A percentile compares a stretch with the other conserved stretches of the same genome.
Evolutionary conservation across 2,329 filamentous ascomycete genomes (phyloP).

Genomic region (Cylindrodendrum hubeiense): DNA sequence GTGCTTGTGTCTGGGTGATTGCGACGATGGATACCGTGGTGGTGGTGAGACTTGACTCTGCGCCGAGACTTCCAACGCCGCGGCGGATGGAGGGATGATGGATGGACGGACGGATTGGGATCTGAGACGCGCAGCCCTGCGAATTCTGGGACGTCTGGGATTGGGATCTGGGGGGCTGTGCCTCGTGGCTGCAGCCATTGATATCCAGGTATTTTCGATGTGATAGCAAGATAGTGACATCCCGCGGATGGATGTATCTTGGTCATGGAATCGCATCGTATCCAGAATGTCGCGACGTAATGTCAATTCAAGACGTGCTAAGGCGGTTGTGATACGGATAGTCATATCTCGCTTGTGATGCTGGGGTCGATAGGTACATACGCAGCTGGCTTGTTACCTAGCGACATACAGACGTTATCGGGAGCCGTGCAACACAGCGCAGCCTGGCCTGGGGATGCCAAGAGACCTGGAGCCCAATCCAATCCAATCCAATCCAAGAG

Average conservation of each 20-base stretch:
- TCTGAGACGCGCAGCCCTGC: conserved; percentile 16
- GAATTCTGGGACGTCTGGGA: conserved; percentile 14
- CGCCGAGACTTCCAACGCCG: conserved; percentile 15
- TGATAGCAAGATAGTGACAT: conserved; percentile 12
- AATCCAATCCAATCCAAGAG: conserved; percentile 17
- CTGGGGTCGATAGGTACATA: not conserved
- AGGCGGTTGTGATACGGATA: conserved; percentile 21
- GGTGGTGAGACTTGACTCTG: conserved; percentile 34
- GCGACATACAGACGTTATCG: conserved; percentile 26
- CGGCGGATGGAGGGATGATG: conserved; percentile 6
- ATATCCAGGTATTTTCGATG: conserved; percentile 11
- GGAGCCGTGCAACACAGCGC: conserved; percentile 2
- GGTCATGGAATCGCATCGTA: conserved; percentile 13
- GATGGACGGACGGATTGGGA: conserved; percentile 13
- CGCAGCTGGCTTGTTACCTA: conserved; percentile 2
- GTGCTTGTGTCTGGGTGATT: conserved; percentile 18
- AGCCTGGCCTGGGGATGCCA: conserved; percentile 17
- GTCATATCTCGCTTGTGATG: conserved; percentile 13
- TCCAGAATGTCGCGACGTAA: conserved; percentile 21
- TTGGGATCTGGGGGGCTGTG: conserved; percentile 20
- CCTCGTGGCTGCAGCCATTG: conserved; percentile 25
- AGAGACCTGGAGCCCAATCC: conserved; percentile 10
- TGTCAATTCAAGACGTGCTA: conserved; percentile 20
- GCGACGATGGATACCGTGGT: conserved; percentile 21
- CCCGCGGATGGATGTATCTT: conserved; percentile 13